Evolutionary conservation across 2,329 filamentous ascomycete genomes (phyloP).

Genomic region (Fusarium sp.): DNA sequence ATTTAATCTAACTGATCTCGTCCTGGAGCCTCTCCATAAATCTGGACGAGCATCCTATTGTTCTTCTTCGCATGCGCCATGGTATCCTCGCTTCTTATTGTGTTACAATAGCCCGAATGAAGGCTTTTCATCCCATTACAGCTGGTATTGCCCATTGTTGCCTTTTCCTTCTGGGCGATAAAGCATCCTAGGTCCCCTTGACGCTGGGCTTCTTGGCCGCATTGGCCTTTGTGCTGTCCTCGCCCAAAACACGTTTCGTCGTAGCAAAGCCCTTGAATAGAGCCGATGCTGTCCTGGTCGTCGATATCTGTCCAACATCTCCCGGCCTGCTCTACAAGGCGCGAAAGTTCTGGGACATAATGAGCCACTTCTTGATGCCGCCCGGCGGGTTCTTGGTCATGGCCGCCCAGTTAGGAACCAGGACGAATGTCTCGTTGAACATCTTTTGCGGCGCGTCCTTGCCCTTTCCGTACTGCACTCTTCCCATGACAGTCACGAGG

Average conservation of each 20-base stretch:
- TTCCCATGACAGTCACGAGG: slow-evolving; percentile 78
- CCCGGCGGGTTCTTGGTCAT: slow-evolving; percentile 64
- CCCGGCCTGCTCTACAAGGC: slow-evolving; percentile 53
- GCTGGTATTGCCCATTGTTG: not conserved
- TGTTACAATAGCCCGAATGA: slow-evolving; percentile 4
- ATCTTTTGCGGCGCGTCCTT: slow-evolving; percentile 71
- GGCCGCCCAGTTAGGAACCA: slow-evolving; percentile 79
- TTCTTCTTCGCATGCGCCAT: slow-evolving; percentile 5
- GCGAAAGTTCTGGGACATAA: slow-evolving; percentile 79
- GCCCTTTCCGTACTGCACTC: slow-evolving; percentile 73
- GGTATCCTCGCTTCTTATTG: slow-evolving; percentile 1
- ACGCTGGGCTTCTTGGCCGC: slow-evolving; percentile 12
- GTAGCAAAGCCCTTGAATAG: slow-evolving; percentile 4
- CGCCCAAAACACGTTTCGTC: slow-evolving; percentile 11
- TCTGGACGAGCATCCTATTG: slow-evolving; percentile 9
- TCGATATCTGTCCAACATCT: slow-evolving; percentile 7
- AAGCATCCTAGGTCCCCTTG: slow-evolving; percentile 19
- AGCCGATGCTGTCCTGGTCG: slow-evolving; percentile 8
- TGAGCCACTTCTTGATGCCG: slow-evolving; percentile 69
- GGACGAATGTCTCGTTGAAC: slow-evolving; percentile 83
- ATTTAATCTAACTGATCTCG: not conserved
- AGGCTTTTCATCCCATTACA: not conserved
- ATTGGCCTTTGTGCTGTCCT: slow-evolving; percentile 24
- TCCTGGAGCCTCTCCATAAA: not conserved
- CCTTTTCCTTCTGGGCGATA: not conserved